Evolutionary conservation across 345 rosid species (phyloP), one percentile per base, ranked within the genome.

Genomic region (Melaleuca alternifolia): DNA sequence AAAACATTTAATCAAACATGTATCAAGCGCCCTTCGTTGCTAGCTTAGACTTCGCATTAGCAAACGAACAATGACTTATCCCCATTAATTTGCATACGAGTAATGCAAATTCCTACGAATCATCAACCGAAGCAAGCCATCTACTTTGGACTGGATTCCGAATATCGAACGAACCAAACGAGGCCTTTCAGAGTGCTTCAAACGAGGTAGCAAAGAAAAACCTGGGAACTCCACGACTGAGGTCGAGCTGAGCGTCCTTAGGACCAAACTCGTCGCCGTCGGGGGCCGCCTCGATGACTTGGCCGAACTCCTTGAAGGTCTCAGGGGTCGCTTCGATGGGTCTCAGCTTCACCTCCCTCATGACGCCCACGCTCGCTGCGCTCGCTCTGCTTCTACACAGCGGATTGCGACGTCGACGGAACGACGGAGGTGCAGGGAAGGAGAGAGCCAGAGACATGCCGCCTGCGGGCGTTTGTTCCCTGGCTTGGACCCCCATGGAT

Each of bases 201-300:
- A 50, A 14, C 21, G 20, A 50, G 9, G 37, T 28, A 33, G 59
- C 52, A n/a, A 44, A 44, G 15, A 28, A 26, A 16, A 86, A 94
- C 98, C 99, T 93, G 61, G 98, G 99, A 79, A 54, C 88, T 89
- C 98, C 99, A 57, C 84, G 90, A 89, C 89, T 90, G 85, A 95
- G 95, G 85, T 96, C 94, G 51, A 95, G 89, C 82, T 93, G 98
- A 79, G 99, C 98, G 84, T 96, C 99, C 54, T 88, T 84, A 48
- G 98, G 98, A 84, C 98, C 97, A 86, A 90, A 95, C 83, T 61
- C 85, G 23, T 90, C 94, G 28, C 94, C 94, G 59, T 95, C 98
- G 18, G 90, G 85, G 52, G 94, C 90, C 15, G 95, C 86, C 65
- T 93, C 93, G 71, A 96, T 89, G 82, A 95, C 91, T 86, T 96